These are phyloP conservation scores for Harringtonia aguacate DNA, from an alignment of 2,329 filamentous ascomycete species.

Conservation along the genomic window DNA sequence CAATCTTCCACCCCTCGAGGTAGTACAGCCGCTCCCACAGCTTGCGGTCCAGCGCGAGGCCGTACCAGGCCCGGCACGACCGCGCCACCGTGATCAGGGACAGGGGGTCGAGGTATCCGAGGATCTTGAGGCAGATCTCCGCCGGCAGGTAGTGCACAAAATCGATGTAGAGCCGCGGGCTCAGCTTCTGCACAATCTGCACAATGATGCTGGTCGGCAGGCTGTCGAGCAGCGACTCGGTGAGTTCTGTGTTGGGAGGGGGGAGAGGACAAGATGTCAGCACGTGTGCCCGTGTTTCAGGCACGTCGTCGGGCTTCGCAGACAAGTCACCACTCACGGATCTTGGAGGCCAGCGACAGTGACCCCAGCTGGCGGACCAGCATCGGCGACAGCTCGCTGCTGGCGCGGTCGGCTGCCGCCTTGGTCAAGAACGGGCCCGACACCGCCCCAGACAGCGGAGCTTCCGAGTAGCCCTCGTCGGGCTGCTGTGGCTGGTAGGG, in stretches of 20 bases:
- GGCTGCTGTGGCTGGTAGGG: constrained; percentile 36
- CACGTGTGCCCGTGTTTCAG: background rate
- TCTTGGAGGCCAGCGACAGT: constrained; percentile 23
- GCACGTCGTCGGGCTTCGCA: background rate
- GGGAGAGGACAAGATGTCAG: background rate
- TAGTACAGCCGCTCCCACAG: constrained; percentile 80
- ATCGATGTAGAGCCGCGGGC: constrained; percentile 82
- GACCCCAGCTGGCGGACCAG: constrained; percentile 37
- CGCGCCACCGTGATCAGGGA: constrained; percentile 72
- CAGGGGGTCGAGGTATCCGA: constrained; percentile 72
- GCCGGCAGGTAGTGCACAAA: constrained; percentile 77
- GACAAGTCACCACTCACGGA: constrained; percentile 3
- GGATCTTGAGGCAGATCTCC: constrained; percentile 83
- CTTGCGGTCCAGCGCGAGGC: constrained; percentile 68
- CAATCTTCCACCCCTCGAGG: constrained; percentile 74
- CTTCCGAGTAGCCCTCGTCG: constrained; percentile 83
- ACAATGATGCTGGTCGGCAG: constrained; percentile 72
- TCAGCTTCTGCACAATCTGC: constrained; percentile 68
- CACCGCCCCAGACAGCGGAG: constrained; percentile 37
- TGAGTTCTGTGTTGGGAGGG: constrained; percentile 56
- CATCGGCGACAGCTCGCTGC: constrained; percentile 37
- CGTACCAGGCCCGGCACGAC: constrained; percentile 73
- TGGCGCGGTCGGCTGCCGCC: constrained; percentile 19
- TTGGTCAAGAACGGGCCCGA: constrained; percentile 19
- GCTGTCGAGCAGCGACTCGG: constrained; percentile 65